Conservation (phyloP, 2,329 filamentous ascomycete species). For the Fusarium devonianum region DNA sequence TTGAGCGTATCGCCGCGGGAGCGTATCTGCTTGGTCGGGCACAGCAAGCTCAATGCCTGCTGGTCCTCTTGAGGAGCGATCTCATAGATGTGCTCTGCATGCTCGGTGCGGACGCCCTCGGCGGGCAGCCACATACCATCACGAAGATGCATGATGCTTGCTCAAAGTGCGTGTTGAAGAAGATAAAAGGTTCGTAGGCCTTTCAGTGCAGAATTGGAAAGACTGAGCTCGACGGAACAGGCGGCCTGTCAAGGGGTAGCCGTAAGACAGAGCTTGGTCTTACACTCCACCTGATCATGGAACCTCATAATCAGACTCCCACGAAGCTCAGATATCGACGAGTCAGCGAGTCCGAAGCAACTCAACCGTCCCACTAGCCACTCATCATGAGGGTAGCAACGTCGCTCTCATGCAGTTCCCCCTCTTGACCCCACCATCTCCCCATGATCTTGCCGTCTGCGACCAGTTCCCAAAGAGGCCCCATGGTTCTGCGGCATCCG, state of each 20-base stretch:
- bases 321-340: background rate
- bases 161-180: background rate
- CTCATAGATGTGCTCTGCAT: constrained; percentile 69
- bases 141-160: constrained; percentile 44
- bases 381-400: constrained; percentile 3
- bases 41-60: constrained; percentile 61
- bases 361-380: constrained; percentile 29
- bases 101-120: constrained; percentile 66
- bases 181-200: background rate
- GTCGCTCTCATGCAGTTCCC: no score
- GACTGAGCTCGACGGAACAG: constrained; percentile 7
- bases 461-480: constrained; percentile 2
- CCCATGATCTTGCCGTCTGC: constrained; percentile 25
- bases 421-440: constrained; percentile 36
- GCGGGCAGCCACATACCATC: constrained; percentile 68
- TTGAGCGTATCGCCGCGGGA: constrained; percentile 64
- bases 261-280: constrained; percentile 8
- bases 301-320: constrained; percentile 15
- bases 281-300: constrained; percentile 31
- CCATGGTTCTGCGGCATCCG: constrained; percentile 18
- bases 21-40: constrained; percentile 61
- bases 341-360: constrained; percentile 3
- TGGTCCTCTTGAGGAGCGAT: constrained; percentile 54
- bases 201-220: constrained; percentile 6
- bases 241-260: constrained; percentile 12